Conservation (phyloP, 2,329 filamentous ascomycete species). For the Aspergillus uvarum region DNA sequence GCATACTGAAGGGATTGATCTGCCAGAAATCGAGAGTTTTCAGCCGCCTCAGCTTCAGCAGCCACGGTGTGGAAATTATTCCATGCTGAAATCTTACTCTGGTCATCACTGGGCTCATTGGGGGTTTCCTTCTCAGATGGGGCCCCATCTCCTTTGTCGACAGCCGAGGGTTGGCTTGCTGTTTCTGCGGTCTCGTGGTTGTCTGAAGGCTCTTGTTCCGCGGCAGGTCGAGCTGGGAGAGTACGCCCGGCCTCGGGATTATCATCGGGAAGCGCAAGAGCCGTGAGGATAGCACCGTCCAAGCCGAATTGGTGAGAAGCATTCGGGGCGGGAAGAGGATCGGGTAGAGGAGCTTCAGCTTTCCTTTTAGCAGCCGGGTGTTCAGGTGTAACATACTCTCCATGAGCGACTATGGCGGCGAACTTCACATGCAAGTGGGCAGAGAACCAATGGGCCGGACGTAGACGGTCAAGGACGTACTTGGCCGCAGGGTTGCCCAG, state of each 20-base stretch:
- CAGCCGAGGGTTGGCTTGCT: not conserved
- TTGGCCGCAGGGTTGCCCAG: slow-evolving; percentile 79
- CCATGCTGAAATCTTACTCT: slow-evolving; percentile 37
- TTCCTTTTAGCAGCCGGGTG: slow-evolving; percentile 3
- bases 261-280: slow-evolving; percentile 13
- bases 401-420: slow-evolving; percentile 60
- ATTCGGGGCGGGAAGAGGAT: not conserved
- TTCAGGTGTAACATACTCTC: slow-evolving; percentile 25
- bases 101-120: slow-evolving; percentile 2
- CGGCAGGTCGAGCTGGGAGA: not conserved
- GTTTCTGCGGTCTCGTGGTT: not conserved
- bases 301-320: slow-evolving; percentile 18
- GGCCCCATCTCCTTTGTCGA: not conserved
- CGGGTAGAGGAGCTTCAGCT: not conserved
- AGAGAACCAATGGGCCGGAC: slow-evolving; percentile 87
- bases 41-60: slow-evolving; percentile 34
- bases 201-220: not conserved
- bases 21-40: slow-evolving; percentile 29
- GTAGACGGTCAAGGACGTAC: slow-evolving; percentile 75
- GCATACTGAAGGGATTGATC: slow-evolving; percentile 23
- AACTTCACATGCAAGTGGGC: slow-evolving; percentile 93
- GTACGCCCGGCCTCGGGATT: not conserved
- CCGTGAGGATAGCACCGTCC: slow-evolving; percentile 20
- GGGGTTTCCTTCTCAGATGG: not conserved
- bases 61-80: slow-evolving; percentile 38